phyloP scores from a whole-genome alignment of 306 rosid genomes.

The Sicyos baderoa region DNA sequence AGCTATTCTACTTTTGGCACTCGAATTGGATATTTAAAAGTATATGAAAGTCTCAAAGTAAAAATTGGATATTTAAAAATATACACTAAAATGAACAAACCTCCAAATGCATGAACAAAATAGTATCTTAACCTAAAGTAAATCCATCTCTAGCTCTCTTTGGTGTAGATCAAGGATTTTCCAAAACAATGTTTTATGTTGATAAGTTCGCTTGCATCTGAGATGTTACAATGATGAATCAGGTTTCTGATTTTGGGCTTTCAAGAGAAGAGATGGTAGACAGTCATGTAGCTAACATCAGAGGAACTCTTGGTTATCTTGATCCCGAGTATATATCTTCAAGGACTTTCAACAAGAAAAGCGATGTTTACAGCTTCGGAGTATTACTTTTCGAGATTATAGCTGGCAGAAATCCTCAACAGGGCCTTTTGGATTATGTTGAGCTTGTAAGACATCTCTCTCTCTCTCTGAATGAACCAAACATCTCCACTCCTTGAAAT shows the following conservation, averaged over 20 bases:
- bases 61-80: no score
- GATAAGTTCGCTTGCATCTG: neutral
- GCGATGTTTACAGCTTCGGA: conserved; percentile 95
- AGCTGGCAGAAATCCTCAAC: conserved; percentile 95
- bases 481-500: neutral
- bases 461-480: neutral
- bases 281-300: conserved; percentile 58
- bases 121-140: no score
- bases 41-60: no score
- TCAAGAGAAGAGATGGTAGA: conserved; percentile 94
- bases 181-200: neutral
- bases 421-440: conserved; percentile 92
- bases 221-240: conserved; percentile 18
- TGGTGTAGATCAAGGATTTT: conserved; percentile 1
- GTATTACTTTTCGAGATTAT: conserved; percentile 87
- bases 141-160: neutral
- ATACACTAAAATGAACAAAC: no score
- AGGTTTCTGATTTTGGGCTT: conserved; percentile 99
- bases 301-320: conserved; percentile 94
- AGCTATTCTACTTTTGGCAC: no score
- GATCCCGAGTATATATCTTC: conserved; percentile 93
- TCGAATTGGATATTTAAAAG: no score
- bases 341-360: conserved; percentile 81
- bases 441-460: conserved; percentile 58
- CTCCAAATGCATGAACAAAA: no score